Conservation (phyloP, 352 stramenopile genomes). For the Phytophthora vignae region DNA sequence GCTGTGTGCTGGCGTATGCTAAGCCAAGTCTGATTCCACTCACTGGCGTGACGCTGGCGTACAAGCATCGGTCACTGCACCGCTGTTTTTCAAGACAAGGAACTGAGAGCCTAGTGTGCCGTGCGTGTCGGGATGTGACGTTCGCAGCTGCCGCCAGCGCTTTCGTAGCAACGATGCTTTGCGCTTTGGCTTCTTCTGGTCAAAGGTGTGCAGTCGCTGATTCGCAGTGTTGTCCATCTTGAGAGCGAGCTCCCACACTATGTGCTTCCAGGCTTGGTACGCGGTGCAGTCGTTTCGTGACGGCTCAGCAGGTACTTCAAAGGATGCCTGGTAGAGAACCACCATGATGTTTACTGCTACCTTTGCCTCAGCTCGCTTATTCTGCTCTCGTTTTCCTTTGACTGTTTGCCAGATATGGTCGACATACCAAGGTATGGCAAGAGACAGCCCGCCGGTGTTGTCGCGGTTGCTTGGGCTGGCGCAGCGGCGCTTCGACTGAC, state of each 20-base stretch:
- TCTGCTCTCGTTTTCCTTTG: slow-evolving; percentile 7
- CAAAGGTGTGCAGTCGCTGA: not conserved
- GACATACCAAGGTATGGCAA: slow-evolving; percentile 12
- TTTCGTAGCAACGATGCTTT: not conserved
- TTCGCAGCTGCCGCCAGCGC: not conserved
- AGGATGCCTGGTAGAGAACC: slow-evolving; percentile 6
- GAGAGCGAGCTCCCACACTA: not conserved
- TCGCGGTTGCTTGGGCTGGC: not conserved
- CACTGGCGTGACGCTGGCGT: not conserved
- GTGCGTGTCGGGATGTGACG: not conserved
- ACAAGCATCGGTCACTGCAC: not conserved
- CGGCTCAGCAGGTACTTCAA: not conserved
- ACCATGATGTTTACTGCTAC: slow-evolving; percentile 8
- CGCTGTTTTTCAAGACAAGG: not conserved
- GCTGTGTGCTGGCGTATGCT: too few relatives aligned
- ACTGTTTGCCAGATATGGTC: slow-evolving; percentile 12
- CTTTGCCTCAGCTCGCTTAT: slow-evolving; percentile 10
- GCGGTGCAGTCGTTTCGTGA: too few relatives aligned
- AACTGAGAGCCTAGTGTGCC: not conserved
- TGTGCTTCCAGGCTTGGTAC: not conserved
- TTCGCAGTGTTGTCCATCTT: not conserved
- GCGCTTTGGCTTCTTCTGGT: not conserved
- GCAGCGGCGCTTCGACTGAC: too few relatives aligned
- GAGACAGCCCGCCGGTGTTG: not conserved
- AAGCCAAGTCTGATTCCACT: too few relatives aligned